These are phyloP conservation scores for Mrakia gelida DNA, from an alignment of 768 basidiomycete species.

Conservation along the genomic window DNA sequence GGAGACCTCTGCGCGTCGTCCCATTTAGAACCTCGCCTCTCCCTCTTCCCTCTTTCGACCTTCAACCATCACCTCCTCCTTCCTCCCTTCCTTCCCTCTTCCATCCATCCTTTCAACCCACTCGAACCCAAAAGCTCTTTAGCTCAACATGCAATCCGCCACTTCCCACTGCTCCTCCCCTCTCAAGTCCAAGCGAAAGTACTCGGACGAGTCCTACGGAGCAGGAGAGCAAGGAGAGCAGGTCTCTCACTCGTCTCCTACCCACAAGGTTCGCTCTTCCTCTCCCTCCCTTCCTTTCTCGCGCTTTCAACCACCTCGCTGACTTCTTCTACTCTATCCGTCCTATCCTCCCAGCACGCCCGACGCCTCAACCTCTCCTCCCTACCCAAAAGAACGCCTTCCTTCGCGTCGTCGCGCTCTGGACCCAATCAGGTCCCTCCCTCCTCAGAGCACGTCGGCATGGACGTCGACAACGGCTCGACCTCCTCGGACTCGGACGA, in stretches of 20 bases:
- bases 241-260: background rate
- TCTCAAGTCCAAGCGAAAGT: constrained; percentile 5
- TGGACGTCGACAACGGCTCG: background rate
- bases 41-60: too few relatives aligned
- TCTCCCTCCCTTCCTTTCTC: background rate
- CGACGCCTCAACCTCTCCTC: constrained; percentile 4
- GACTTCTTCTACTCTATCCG: background rate
- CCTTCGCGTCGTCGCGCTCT: background rate
- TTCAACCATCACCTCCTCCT: too few relatives aligned
- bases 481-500: constrained; percentile 15
- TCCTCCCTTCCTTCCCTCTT: too few relatives aligned
- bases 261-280: background rate
- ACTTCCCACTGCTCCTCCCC: background rate
- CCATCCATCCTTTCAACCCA: background rate
- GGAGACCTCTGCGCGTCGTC: too few relatives aligned
- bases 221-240: background rate
- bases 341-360: background rate
- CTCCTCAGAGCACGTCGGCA: background rate
- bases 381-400: background rate
- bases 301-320: background rate
- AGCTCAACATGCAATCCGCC: constrained; percentile 10
- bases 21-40: too few relatives aligned
- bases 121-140: background rate
- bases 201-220: background rate
- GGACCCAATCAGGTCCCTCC: background rate